phyloP scores from a whole-genome alignment of 2,329 filamentous ascomycete species.

The Coniella vitis region DNA sequence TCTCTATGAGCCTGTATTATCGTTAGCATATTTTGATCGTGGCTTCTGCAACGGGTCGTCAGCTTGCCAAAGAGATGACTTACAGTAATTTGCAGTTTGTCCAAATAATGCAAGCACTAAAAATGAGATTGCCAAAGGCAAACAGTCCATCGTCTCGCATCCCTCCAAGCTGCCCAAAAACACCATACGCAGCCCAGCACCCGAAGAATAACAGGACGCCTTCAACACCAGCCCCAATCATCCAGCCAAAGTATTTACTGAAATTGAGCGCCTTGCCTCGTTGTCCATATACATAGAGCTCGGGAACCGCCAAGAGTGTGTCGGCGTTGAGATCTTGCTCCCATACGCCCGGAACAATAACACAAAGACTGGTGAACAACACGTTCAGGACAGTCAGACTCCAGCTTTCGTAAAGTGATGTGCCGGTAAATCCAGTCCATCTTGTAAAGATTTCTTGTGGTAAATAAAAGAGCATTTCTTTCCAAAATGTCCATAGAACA shows the following conservation, averaged over 20 bases:
- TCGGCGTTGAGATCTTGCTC: conserved; percentile 81
- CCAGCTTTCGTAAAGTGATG: conserved; percentile 81
- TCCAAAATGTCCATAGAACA: conserved; percentile 88
- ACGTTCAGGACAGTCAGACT: conserved; percentile 90
- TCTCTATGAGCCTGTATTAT: conserved; percentile 57
- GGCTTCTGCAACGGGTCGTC: not conserved
- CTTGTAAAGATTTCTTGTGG: conserved; percentile 78
- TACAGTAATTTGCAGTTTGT: conserved; percentile 73
- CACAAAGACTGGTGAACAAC: conserved; percentile 81
- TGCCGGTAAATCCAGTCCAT: conserved; percentile 82
- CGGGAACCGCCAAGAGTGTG: conserved; percentile 85
- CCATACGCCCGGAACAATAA: conserved; percentile 86
- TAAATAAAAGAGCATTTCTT: conserved; percentile 75
- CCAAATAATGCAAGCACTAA: conserved; percentile 62
- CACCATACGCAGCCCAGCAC: conserved; percentile 44
- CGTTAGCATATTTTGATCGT: conserved; percentile 18
- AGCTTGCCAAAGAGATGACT: conserved; percentile 25
- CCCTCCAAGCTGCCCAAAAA: conserved; percentile 32
- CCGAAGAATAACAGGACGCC: conserved; percentile 67
- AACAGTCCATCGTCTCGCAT: conserved; percentile 64
- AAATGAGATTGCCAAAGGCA: conserved; percentile 66
- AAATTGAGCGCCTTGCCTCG: conserved; percentile 67
- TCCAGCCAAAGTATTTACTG: conserved; percentile 68
- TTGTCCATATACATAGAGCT: conserved; percentile 82
- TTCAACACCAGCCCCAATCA: conserved; percentile 65